A percentile compares a stretch with the other conserved stretches of the same genome.
These are phyloP conservation scores for Podila epigama DNA, from an alignment of 192 early-diverging fungal species.

Conservation along the genomic window DNA sequence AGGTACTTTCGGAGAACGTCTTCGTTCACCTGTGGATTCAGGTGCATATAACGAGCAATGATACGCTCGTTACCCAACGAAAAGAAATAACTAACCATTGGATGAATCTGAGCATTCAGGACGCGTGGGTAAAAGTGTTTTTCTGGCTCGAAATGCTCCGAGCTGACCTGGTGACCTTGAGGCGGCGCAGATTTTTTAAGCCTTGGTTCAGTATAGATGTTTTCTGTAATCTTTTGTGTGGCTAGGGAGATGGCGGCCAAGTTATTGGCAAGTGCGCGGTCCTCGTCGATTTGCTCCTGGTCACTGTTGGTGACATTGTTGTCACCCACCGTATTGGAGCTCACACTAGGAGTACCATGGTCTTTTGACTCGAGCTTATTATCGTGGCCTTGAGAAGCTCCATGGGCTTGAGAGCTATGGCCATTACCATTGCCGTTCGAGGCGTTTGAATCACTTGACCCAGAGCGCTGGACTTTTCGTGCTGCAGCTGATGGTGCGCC, in stretches of 20 bases:
- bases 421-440: not conserved
- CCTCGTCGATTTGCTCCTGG: constrained; percentile 29
- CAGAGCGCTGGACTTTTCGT: not conserved
- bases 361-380: no score
- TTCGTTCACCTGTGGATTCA: constrained; percentile 82
- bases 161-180: constrained; percentile 27
- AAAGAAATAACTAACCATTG: constrained; percentile 85
- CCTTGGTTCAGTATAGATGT: constrained; percentile 41
- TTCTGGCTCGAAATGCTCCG: constrained; percentile 76
- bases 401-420: not conserved
- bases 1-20: constrained; percentile 68
- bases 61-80: constrained; percentile 90
- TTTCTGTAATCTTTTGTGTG: constrained; percentile 46
- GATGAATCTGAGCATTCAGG: constrained; percentile 88
- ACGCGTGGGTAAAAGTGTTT: constrained; percentile 90
- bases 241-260: constrained; percentile 43
- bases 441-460: constrained; percentile 15
- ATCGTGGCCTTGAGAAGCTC: no score
- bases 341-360: not conserved
- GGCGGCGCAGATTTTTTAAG: constrained; percentile 31
- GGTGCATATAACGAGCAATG: constrained; percentile 82
- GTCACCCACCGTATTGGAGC: no score
- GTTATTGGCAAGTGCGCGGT: constrained; percentile 34
- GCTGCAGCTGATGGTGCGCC: constrained; percentile 5
- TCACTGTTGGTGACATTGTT: not conserved